A percentile compares a stretch with the other conserved stretches of the same genome.
These are phyloP conservation scores for Trametes pubescens DNA, from an alignment of 1,284 basidiomycete species.

Conservation along the genomic window DNA sequence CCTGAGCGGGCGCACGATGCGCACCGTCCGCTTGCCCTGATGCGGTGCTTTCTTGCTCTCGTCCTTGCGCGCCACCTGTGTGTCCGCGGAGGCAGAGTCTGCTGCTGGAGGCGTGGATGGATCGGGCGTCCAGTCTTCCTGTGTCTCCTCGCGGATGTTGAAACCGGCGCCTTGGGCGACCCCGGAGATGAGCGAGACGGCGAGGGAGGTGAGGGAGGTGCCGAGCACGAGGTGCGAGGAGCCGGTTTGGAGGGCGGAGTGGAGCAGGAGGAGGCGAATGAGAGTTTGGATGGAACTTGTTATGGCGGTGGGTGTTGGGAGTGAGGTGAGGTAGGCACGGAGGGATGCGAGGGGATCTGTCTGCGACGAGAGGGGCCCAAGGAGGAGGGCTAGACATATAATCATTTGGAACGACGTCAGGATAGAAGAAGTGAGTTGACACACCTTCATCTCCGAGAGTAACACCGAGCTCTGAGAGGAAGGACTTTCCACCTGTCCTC, in stretches of 20 bases:
- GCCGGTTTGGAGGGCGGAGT: constrained; percentile 63
- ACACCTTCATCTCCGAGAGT: constrained; percentile 65
- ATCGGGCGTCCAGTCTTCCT: constrained; percentile 67
- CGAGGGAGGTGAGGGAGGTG: constrained; percentile 82
- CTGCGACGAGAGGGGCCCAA: constrained; percentile 27
- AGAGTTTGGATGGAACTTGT: constrained; percentile 70
- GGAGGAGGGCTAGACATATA: constrained; percentile 40
- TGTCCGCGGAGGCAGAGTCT: not conserved
- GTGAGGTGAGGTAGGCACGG: constrained; percentile 66
- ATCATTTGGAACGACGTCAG: not conserved
- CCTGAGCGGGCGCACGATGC: constrained; percentile 74
- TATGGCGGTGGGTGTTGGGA: constrained; percentile 83
- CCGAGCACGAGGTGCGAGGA: constrained; percentile 85
- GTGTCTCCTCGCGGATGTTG: constrained; percentile 74
- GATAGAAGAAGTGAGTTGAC: not conserved
- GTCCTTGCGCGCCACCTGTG: not conserved
- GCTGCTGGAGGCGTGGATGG: not conserved
- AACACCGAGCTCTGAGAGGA: constrained; percentile 45
- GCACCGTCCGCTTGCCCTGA: constrained; percentile 45
- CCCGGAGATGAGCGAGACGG: constrained; percentile 78
- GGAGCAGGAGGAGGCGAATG: constrained; percentile 72
- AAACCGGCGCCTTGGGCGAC: constrained; percentile 86
- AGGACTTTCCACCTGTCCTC: constrained; percentile 46
- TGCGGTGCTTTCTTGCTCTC: constrained; percentile 4
- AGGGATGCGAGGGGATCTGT: constrained; percentile 59